phyloP scores from a whole-genome alignment of 345 rosid species.

The Pistacia atlantica region DNA sequence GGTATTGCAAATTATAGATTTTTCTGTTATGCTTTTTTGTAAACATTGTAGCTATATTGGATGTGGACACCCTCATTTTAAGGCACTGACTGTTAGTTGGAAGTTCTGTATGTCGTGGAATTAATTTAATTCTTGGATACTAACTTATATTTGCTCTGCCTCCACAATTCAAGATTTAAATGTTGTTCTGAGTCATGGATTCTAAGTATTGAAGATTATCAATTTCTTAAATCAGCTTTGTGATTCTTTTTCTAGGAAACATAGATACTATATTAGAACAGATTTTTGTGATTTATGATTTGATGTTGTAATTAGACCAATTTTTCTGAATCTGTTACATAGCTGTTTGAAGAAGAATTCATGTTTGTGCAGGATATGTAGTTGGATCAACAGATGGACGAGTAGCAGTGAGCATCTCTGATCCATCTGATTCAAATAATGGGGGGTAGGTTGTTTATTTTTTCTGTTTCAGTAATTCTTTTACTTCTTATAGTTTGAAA shows the following conservation, averaged over 20 bases:
- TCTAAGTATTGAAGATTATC: not conserved
- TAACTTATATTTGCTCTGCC: not conserved
- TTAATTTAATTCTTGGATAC: conserved; percentile 4
- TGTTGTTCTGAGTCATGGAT: not conserved
- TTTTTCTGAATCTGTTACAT: not conserved
- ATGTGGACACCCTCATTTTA: not conserved
- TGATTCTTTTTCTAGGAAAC: too few relatives aligned
- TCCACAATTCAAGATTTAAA: not conserved
- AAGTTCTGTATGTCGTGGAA: not conserved
- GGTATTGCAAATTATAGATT: conserved; percentile 44
- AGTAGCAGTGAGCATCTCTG: conserved; percentile 61
- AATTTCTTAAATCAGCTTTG: not conserved
- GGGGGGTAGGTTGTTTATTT: conserved; percentile 48
- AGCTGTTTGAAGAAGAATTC: not conserved
- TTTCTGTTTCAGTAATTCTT: not conserved
- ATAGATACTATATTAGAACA: too few relatives aligned
- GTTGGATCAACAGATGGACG: conserved; percentile 88
- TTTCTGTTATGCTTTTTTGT: conserved; percentile 8
- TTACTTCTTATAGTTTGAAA: not conserved
- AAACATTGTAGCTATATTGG: not conserved
- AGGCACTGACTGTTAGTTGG: not conserved
- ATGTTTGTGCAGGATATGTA: conserved; percentile 66
- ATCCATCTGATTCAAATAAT: conserved; percentile 42
- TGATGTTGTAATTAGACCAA: not conserved
- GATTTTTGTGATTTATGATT: not conserved